Conservation (phyloP, 225 moss, liverwort and hornwort species). For the Marchantia polymorpha region DNA sequence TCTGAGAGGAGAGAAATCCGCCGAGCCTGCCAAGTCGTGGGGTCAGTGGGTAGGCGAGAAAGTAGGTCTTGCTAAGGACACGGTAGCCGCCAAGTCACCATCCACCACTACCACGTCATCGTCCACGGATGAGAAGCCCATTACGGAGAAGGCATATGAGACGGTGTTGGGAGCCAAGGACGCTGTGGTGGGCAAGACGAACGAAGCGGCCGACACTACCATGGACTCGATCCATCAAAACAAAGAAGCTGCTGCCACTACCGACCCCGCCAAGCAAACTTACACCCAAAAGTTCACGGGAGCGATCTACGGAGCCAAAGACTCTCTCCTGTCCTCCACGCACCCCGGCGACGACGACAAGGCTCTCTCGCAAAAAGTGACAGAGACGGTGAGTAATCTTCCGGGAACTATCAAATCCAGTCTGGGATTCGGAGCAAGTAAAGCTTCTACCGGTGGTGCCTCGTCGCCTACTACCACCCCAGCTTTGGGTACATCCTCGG, state of each 20-base stretch:
- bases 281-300: constrained; percentile 28
- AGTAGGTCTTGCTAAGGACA: constrained; percentile 20
- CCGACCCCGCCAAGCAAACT: constrained; percentile 14
- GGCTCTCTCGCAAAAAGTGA: constrained; percentile 34
- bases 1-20: background rate
- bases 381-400: constrained; percentile 29
- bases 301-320: constrained; percentile 35
- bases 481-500: background rate
- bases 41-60: constrained; percentile 37
- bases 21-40: constrained; percentile 13
- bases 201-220: background rate
- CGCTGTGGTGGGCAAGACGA: background rate
- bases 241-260: background rate
- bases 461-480: constrained; percentile 10
- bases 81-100: background rate
- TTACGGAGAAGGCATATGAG: constrained; percentile 19
- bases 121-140: background rate
- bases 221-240: background rate
- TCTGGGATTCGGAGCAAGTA: constrained; percentile 17
- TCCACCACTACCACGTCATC: background rate
- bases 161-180: constrained; percentile 5
- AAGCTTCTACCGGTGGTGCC: background rate
- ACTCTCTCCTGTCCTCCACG: constrained; percentile 10
- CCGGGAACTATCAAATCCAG: constrained; percentile 21
- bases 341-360: constrained; percentile 33